A percentile compares a stretch with the other conserved stretches of the same genome.
These are phyloP conservation scores for Didymella pomorum DNA, from an alignment of 2,329 filamentous ascomycete species.

Conservation along the genomic window DNA sequence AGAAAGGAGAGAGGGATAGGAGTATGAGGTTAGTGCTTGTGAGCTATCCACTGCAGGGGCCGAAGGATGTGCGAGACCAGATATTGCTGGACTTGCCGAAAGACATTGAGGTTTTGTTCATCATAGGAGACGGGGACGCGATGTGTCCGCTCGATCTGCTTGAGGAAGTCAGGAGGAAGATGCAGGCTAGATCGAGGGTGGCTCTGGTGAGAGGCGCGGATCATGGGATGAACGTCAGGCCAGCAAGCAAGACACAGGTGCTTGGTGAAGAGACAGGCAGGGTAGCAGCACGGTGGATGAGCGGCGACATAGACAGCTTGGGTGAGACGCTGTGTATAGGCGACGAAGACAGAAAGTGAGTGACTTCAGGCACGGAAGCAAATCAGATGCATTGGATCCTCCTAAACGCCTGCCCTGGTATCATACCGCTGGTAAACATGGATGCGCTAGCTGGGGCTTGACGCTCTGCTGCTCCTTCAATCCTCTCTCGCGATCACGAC, in stretches of 20 bases:
- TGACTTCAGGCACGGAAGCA: not conserved
- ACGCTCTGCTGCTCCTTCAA: conserved; percentile 7
- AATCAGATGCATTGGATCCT: not conserved
- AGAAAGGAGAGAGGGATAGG: not conserved
- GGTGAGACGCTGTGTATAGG: conserved; percentile 20
- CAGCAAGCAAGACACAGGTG: conserved; percentile 34
- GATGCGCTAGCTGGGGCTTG: not conserved
- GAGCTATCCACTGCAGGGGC: conserved; percentile 53
- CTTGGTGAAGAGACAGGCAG: conserved; percentile 46
- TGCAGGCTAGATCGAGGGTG: conserved; percentile 51
- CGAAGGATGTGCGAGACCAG: conserved; percentile 49
- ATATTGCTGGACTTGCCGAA: conserved; percentile 49
- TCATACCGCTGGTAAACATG: not conserved
- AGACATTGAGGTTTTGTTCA: conserved; percentile 49
- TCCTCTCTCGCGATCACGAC: conserved; percentile 34
- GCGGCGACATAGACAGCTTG: conserved; percentile 20
- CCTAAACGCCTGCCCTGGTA: conserved; percentile 11
- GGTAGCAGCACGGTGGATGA: conserved; percentile 47
- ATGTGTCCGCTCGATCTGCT: conserved; percentile 37
- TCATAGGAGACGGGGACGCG: conserved; percentile 45
- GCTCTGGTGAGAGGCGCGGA: conserved; percentile 50
- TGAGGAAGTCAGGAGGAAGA: conserved; percentile 42
- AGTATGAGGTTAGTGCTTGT: conserved; percentile 47
- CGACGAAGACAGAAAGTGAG: conserved; percentile 1
- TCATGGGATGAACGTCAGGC: conserved; percentile 53